Base-by-base conservation (phyloP, 208 protist genomes). In the Balamuthia mandrillaris region DNA sequence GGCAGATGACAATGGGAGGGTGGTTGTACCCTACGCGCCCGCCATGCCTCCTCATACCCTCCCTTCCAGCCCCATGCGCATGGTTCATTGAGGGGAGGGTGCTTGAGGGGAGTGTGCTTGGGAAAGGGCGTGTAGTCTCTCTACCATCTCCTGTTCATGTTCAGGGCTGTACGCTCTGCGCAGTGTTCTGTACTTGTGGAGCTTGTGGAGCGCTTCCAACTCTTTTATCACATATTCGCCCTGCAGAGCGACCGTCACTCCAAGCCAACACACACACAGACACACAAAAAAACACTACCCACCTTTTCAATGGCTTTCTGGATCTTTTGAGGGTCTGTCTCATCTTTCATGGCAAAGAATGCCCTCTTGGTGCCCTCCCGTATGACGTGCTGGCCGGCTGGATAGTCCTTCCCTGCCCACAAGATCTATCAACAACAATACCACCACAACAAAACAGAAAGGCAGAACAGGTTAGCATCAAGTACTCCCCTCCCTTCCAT, bases 141-240 rank as follows among this genome's bases (percentile, higher is more conserved):
- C 54, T 7, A 83, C 24, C 31, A 45, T 9, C 52, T 83, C 75
- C 41, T 83, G 54, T 44, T 52, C 75, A 16, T 39, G 54, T 0
- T 83, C 54, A 2, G 51, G 75, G 42, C 35, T 83, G 75, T 83
- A 83, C 56, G 44, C 37, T 31, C 35, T 63, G 31, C 56, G 51
- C 54, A 83, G 52, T 5, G 75, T 83, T 49, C 75, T 49, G n/a
- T 83, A 83, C 56, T 83, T 83, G 75, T 83, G 75, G 10, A 83
- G 52, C 54, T 83, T 83, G 31, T 68, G 54, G n/a, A 83, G 35
- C 5, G 75, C 75, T 44, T 83, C 75, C 31, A 83, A 44, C 41
- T 83, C 75, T 21, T 83, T 66, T 14, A 83, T 41, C 4, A 83
- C 52, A 33, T 83, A 83, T 21, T 83, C 54, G 2, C 75, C 75